These are phyloP conservation scores for Annulohypoxylon truncatum DNA, from an alignment of 2,329 filamentous ascomycete species.

Conservation along the genomic window DNA sequence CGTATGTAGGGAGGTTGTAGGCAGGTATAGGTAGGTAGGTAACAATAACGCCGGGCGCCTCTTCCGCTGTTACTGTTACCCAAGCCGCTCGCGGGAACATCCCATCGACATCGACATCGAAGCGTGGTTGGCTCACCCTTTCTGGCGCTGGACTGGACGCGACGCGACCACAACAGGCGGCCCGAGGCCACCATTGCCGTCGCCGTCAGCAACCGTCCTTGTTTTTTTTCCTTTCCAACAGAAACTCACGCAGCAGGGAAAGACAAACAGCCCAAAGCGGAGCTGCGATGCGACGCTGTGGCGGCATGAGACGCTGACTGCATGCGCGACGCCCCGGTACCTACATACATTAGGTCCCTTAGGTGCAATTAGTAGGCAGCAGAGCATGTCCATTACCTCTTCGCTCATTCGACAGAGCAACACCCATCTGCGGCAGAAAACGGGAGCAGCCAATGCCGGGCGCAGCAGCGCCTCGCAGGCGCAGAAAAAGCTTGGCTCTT, in stretches of 20 bases:
- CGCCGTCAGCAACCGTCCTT: not conserved
- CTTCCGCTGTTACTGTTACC: slow-evolving; percentile 35
- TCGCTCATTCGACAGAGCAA: slow-evolving; percentile 11
- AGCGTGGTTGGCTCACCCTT: slow-evolving; percentile 16
- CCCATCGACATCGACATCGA: not conserved
- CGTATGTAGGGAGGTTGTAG: not conserved
- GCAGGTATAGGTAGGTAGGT: slow-evolving; percentile 7
- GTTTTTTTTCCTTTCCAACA: not conserved
- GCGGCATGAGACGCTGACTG: slow-evolving; percentile 37
- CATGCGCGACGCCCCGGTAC: slow-evolving; percentile 14
- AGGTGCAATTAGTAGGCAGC: not conserved
- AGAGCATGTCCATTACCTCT: not conserved
- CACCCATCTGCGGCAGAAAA: slow-evolving; percentile 26
- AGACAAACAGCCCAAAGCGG: not conserved
- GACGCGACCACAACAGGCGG: slow-evolving; percentile 30
- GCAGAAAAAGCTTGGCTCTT: slow-evolving; percentile 30
- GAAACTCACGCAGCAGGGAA: slow-evolving; percentile 11
- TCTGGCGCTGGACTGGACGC: slow-evolving; percentile 15
- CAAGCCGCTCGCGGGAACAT: slow-evolving; percentile 5
- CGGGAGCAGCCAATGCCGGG: slow-evolving; percentile 16
- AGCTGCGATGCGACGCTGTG: slow-evolving; percentile 32
- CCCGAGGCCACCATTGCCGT: slow-evolving; percentile 15
- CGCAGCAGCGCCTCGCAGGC: slow-evolving; percentile 20
- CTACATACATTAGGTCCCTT: slow-evolving; percentile 5
- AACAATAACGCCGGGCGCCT: slow-evolving; percentile 21